Conservation (phyloP, 495 filamentous ascomycete genomes). For the Sabuloglossum arenarium region DNA sequence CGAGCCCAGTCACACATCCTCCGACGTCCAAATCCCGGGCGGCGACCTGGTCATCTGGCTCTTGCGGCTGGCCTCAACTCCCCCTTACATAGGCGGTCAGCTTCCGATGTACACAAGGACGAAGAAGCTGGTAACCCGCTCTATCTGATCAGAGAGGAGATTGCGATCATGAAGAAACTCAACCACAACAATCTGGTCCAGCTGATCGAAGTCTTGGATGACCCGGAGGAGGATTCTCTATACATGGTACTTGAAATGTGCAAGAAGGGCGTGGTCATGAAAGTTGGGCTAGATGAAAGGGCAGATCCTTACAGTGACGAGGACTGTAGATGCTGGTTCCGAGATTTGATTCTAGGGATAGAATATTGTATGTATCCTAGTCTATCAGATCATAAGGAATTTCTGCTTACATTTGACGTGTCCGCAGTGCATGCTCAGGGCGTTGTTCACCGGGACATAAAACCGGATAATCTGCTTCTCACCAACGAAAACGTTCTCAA, state of each 20-base stretch:
- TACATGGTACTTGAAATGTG: conserved; percentile 99
- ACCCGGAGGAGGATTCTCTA: conserved; percentile 82
- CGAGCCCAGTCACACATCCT: conserved; percentile 83
- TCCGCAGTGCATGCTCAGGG: conserved; percentile 68
- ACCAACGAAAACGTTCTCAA: conserved; percentile 84
- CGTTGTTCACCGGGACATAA: conserved; percentile 92
- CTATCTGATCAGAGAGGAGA: conserved; percentile 82
- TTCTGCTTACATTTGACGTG: neutral
- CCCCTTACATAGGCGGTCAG: conserved; percentile 33
- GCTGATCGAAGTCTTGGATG: conserved; percentile 83
- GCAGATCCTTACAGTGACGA: conserved; percentile 74
- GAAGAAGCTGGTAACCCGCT: conserved; percentile 56
- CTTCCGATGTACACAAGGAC: conserved; percentile 9
- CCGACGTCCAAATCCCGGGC: conserved; percentile 35
- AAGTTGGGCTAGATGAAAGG: conserved; percentile 66
- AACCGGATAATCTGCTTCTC: conserved; percentile 86
- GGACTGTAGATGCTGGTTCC: conserved; percentile 74
- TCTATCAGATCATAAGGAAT: neutral
- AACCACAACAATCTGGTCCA: conserved; percentile 86
- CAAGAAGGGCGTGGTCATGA: conserved; percentile 96
- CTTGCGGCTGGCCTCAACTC: conserved; percentile 38
- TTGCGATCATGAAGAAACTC: conserved; percentile 98
- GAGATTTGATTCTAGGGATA: conserved; percentile 86
- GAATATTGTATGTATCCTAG: conserved; percentile 49
- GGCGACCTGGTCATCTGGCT: conserved; percentile 2